Percentiles rank a stretch among this genome's conserved stretches.
Evolutionary conservation across 1,139 yeast genomes (phyloP).

Genomic region (Candida anutae): DNA sequence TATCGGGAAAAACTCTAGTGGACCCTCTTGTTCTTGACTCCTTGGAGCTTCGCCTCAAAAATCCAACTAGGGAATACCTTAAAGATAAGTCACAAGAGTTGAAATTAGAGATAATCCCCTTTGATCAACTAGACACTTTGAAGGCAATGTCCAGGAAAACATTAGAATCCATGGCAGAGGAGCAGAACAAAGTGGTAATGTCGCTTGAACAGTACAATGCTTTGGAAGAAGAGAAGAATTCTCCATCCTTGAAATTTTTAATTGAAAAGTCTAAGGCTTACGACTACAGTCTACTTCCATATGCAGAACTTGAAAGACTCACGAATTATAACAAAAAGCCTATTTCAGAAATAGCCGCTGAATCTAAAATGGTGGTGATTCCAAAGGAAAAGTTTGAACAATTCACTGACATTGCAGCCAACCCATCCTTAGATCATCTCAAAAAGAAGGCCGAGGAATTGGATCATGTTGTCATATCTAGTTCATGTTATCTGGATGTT

Average conservation of each 20-base stretch:
- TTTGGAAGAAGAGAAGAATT: slow-evolving; percentile 12
- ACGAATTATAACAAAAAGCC: slow-evolving; percentile 9
- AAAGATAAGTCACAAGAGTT: slow-evolving; percentile 14
- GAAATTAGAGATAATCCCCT: slow-evolving; percentile 4
- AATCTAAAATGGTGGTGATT: slow-evolving; percentile 12
- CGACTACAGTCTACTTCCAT: slow-evolving; percentile 12
- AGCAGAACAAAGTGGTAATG: slow-evolving; percentile 5
- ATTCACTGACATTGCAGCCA: slow-evolving; percentile 5
- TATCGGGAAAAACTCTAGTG: neutral
- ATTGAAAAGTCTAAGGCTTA: slow-evolving; percentile 7
- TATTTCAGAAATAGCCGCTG: slow-evolving; percentile 10
- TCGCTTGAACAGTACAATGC: slow-evolving; percentile 3
- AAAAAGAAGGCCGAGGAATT: slow-evolving; percentile 1
- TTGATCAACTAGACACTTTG: slow-evolving; percentile 16
- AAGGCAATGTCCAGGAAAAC: slow-evolving; percentile 17
- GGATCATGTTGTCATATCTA: slow-evolving; percentile 3
- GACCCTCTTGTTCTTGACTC: slow-evolving; percentile 9
- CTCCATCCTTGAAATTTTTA: slow-evolving; percentile 22
- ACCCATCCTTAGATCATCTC: slow-evolving; percentile 10
- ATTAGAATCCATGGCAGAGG: slow-evolving; percentile 7
- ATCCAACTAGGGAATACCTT: slow-evolving; percentile 9
- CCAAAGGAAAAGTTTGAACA: slow-evolving; percentile 12
- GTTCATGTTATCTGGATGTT: slow-evolving; percentile 2
- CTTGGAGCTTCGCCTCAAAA: slow-evolving; percentile 15
- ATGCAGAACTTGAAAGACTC: slow-evolving; percentile 8